A percentile compares a stretch with the other conserved stretches of the same genome.
Conservation (phyloP, 2,329 filamentous ascomycete species). For the Fusarium sp. region DNA sequence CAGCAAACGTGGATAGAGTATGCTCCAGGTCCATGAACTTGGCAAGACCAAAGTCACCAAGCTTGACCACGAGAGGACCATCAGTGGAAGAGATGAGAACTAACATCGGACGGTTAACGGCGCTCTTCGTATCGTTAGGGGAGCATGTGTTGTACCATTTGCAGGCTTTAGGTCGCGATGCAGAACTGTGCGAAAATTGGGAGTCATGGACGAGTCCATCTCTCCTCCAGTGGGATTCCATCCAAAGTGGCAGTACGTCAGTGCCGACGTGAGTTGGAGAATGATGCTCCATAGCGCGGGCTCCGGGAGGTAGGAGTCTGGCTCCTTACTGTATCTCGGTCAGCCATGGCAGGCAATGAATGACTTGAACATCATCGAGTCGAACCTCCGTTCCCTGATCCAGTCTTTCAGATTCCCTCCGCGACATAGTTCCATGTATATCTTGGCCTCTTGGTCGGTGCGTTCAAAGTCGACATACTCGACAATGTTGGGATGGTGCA, state of each 20-base stretch:
- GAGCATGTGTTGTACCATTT: neutral
- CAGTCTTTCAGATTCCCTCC: neutral
- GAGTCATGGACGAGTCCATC: neutral
- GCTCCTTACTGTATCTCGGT: neutral
- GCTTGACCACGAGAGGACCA: neutral
- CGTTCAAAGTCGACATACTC: neutral
- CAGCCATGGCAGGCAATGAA: neutral
- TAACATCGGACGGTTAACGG: neutral
- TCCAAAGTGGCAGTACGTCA: neutral
- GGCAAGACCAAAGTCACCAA: neutral
- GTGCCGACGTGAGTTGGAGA: neutral
- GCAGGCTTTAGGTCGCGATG: neutral
- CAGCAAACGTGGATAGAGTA: neutral
- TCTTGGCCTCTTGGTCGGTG: neutral
- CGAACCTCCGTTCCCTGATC: neutral
- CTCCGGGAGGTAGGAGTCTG: neutral
- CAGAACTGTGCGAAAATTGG: neutral
- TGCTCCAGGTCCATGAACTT: neutral
- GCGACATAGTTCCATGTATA: neutral
- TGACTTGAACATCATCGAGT: neutral
- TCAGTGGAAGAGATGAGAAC: neutral
- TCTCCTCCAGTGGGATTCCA: neutral
- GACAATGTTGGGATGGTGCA: neutral
- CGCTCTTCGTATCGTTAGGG: neutral
- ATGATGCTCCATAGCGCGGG: neutral